A percentile compares a stretch with the other conserved stretches of the same genome.
Evolutionary conservation across 805 yeast species (phyloP).

Genomic region (Metschnikowia hibisci): DNA sequence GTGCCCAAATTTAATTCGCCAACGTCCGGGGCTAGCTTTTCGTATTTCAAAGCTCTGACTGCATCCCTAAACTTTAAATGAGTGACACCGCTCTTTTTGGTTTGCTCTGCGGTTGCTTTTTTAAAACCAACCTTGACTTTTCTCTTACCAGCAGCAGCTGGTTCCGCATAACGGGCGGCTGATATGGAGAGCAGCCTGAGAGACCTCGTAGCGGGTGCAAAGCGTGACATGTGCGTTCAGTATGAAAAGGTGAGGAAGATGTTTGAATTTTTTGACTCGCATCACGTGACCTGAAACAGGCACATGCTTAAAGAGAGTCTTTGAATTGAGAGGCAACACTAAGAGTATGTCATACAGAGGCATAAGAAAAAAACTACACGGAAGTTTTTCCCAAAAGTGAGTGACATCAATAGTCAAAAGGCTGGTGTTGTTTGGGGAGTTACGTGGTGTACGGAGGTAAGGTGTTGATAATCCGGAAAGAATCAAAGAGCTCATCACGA

Average conservation of each 20-base stretch:
- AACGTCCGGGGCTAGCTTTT: slow-evolving; percentile 27
- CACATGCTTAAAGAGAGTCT: too few relatives aligned
- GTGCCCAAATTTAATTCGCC: slow-evolving; percentile 8
- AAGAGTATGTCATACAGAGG: too few relatives aligned
- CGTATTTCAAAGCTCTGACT: slow-evolving; percentile 31
- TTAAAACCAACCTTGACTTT: slow-evolving; percentile 24
- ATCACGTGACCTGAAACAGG: neutral
- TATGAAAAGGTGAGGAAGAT: neutral
- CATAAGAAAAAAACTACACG: too few relatives aligned
- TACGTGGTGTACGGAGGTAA: too few relatives aligned
- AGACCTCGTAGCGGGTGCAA: slow-evolving; percentile 1
- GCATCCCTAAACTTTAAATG: slow-evolving; percentile 38
- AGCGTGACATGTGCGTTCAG: slow-evolving; percentile 2
- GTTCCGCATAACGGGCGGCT: slow-evolving; percentile 11
- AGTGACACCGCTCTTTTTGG: slow-evolving; percentile 40
- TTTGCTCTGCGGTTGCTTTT: slow-evolving; percentile 20
- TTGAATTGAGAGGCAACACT: too few relatives aligned
- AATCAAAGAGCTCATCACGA: too few relatives aligned
- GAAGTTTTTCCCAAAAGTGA: too few relatives aligned
- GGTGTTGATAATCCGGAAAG: too few relatives aligned
- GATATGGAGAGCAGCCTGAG: slow-evolving; percentile 12
- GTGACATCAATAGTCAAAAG: too few relatives aligned
- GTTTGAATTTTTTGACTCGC: slow-evolving; percentile 4
- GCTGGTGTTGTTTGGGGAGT: too few relatives aligned
- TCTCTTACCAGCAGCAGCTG: slow-evolving; percentile 20